These are phyloP conservation scores for Candida jianshihensis DNA, from an alignment of 805 yeast genomes.

Conservation along the genomic window DNA sequence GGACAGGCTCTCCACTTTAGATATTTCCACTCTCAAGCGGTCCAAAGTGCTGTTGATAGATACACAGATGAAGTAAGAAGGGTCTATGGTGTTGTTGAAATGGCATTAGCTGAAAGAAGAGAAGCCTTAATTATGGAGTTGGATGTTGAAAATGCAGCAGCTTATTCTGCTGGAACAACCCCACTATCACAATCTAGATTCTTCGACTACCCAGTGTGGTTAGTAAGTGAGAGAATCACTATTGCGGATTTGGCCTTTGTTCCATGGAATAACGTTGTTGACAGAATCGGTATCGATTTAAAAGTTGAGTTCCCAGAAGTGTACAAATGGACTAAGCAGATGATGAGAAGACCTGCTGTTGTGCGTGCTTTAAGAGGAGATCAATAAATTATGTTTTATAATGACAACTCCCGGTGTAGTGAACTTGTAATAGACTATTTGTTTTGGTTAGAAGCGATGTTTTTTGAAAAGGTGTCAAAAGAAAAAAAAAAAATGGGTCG, in stretches of 20 bases:
- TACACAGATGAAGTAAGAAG: constrained; percentile 89
- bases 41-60: constrained; percentile 84
- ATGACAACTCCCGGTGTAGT: too few relatives aligned
- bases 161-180: constrained; percentile 82
- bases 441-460: neutral
- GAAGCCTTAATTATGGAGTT: constrained; percentile 86
- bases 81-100: constrained; percentile 89
- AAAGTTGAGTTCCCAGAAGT: constrained; percentile 90
- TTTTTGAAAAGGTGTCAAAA: neutral
- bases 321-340: constrained; percentile 89
- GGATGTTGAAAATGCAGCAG: constrained; percentile 81
- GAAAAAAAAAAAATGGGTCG: neutral
- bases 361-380: constrained; percentile 79
- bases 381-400: constrained; percentile 10
- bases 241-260: constrained; percentile 90
- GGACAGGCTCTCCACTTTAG: constrained; percentile 95
- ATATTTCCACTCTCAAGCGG: constrained; percentile 79
- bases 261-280: constrained; percentile 96
- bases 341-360: constrained; percentile 95
- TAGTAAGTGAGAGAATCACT: constrained; percentile 77
- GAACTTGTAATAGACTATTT: neutral
- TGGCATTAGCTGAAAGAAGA: constrained; percentile 89
- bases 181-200: constrained; percentile 79
- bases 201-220: constrained; percentile 92
- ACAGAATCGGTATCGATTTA: constrained; percentile 82